Percentiles rank a stretch among this genome's conserved stretches.
These are phyloP conservation scores for Argentina anserina DNA, from an alignment of 306 rosid species.

Conservation along the genomic window DNA sequence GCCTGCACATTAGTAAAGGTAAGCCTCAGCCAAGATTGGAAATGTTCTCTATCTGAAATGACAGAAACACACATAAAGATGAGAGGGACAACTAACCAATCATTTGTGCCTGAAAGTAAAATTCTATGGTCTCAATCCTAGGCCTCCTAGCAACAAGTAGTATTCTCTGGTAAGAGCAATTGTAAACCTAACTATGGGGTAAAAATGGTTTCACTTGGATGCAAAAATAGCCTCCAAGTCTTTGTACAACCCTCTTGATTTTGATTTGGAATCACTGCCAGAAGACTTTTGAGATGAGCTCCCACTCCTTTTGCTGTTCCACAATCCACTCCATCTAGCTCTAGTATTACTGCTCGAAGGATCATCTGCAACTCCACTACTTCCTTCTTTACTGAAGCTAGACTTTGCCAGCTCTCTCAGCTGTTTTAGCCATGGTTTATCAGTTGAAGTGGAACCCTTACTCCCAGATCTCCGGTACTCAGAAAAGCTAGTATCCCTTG, in stretches of 20 bases:
- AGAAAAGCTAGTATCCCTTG: conserved; percentile 19
- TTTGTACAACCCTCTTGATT: conserved; percentile 45
- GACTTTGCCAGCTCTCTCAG: conserved; percentile 60
- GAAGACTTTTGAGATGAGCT: conserved; percentile 43
- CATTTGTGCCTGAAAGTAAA: not conserved
- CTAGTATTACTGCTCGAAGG: conserved; percentile 65
- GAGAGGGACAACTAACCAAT: not conserved
- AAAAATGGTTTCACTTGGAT: conserved; percentile 47
- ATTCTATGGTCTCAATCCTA: not conserved
- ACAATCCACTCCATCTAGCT: conserved; percentile 49
- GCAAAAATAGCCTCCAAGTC: conserved; percentile 95
- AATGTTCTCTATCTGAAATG: not conserved
- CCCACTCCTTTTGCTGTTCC: conserved; percentile 64
- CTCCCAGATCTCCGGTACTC: conserved; percentile 31
- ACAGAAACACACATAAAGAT: not conserved
- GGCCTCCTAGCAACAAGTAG: not conserved
- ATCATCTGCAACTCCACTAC: conserved; percentile 41
- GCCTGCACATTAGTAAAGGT: not conserved
- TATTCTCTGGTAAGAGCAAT: not conserved
- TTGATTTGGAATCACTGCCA: conserved; percentile 49
- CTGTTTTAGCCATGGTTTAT: conserved; percentile 63
- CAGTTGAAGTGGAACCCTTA: conserved; percentile 49
- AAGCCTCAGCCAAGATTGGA: not conserved
- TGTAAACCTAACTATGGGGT: not conserved
- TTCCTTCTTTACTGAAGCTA: conserved; percentile 69